Base-by-base conservation (phyloP, 139 green algal genomes). In the Desmodesmus armatus region DNA sequence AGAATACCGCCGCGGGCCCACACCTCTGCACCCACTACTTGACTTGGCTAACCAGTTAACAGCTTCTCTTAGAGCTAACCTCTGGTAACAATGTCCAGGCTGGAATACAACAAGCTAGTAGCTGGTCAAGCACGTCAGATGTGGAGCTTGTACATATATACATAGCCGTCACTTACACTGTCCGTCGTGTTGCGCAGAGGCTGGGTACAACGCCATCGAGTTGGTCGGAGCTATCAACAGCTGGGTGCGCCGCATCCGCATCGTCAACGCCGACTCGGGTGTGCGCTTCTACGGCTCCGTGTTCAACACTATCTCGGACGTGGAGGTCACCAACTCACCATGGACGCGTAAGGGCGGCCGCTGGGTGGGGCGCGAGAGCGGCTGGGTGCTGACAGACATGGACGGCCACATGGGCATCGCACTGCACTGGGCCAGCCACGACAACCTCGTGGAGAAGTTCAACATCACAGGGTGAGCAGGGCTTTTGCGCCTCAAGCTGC, bases 161-260 rank as follows among this genome's bases (percentile, higher is more conserved):
- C n/a, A n/a, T n/a, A n/a, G n/a, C n/a, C n/a, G n/a, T n/a, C n/a
- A n/a, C n/a, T n/a, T n/a, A n/a, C n/a, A n/a, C n/a, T 19, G 17
- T 27, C 21, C 0, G 33, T 6, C 19, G 5, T 47, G 65, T 33
- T 72, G 65, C 40, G 47, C 47, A 80, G 73, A 80, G 73, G 13
- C 73, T 1, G 73, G 73, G 15, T 80, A 40, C 17, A 80, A 65
- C 17, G 73, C 73, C 3, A 80, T 80, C 29, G 47, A 80, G 47
- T 80, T 49, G 5, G 47, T 67, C 3, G 35, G 25, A 17, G 73
- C 73, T 6, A 31, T 80, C 73, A 80, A 80, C 73, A 67, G 47
- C 73, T 80, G 73, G 73, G 73, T 80, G 47, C 73, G 73, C 5
- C 44, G 47, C 73, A 44, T 80, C 40, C 73, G 73, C n/a, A 40